Evolutionary conservation across 2,329 filamentous ascomycete genomes (phyloP).

Genomic region (Penicillium corylophilum): DNA sequence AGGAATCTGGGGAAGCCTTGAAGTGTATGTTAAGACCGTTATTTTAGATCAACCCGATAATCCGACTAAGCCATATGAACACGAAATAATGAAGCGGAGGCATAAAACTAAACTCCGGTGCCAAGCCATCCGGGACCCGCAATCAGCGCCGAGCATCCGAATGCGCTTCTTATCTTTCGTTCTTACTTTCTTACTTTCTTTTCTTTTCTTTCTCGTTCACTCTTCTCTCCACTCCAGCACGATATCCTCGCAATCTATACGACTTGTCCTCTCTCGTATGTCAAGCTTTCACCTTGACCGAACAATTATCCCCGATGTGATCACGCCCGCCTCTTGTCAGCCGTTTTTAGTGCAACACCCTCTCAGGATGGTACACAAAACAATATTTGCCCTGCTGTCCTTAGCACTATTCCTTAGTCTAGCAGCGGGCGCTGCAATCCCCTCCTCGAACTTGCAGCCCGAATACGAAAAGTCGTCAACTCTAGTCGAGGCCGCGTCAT

Average conservation of each 20-base stretch:
- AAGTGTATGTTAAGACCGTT: not conserved
- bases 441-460: not conserved
- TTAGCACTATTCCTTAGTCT: conserved; percentile 9
- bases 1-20: not conserved
- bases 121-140: not conserved
- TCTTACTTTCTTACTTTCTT: not conserved
- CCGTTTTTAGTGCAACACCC: conserved; percentile 8
- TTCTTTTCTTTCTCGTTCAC: not conserved
- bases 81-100: not conserved
- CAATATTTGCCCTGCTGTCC: conserved; percentile 4
- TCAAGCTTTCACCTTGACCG: not conserved
- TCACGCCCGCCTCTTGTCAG: conserved; percentile 1
- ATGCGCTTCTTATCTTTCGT: not conserved
- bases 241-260: not conserved
- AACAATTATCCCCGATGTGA: conserved; percentile 5
- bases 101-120: conserved; percentile 2
- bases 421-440: conserved; percentile 10
- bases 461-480: not conserved
- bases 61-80: not conserved
- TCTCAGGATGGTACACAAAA: not conserved
- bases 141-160: conserved; percentile 4
- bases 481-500: not conserved
- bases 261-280: not conserved
- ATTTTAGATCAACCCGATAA: not conserved
- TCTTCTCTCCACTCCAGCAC: not conserved